Base-by-base conservation (phyloP, 2,329 filamentous ascomycete genomes). In the Botrytis galanthina region DNA sequence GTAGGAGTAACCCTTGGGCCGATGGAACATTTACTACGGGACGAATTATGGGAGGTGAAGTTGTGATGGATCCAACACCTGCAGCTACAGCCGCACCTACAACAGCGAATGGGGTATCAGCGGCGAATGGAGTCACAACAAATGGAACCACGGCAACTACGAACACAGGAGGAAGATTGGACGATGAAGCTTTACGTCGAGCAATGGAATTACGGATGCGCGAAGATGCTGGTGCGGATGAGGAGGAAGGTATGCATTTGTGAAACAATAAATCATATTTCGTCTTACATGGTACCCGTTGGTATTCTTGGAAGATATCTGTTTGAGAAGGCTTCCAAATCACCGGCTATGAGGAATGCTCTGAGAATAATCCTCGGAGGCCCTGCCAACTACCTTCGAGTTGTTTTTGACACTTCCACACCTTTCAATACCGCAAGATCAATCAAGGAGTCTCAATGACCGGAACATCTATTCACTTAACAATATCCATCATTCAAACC, bases 21-120 rank as follows among this genome's bases (percentile, higher is more conserved):
- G 89, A 91, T 78, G 89, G 89, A 37, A 91, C 89, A 0, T 91
- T 91, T 78, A 86, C 89, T 79, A 88, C 86, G 1, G 89, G 89
- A 16, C 86, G 85, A 22, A 85, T 91, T 77, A 83, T 85, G 3
- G 84, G 84, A 74, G 87, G 87, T 37, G 82, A 85, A 77, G 76
- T 88, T 4, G 82, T 81, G n/a, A 82, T 87, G 80, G 84, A 87
- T 77, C 72, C 67, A 54, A 68, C 42, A 35, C 59, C 72, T 72
- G 73, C 70, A 72, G 70, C n/a, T 70, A 59, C 44, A 60, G 64
- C 66, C 2, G 20, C 61, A 57, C 3, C 18, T 61, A 20, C 46
- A 37, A 54, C 37, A 35, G 39, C 22, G 9, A 62, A 75, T 54
- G 64, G 71, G 22, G 48, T 57, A 18, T 37, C n/a, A 18, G 29